Base-by-base conservation (phyloP, 1,284 basidiomycete species). In the Grifola frondosa region DNA sequence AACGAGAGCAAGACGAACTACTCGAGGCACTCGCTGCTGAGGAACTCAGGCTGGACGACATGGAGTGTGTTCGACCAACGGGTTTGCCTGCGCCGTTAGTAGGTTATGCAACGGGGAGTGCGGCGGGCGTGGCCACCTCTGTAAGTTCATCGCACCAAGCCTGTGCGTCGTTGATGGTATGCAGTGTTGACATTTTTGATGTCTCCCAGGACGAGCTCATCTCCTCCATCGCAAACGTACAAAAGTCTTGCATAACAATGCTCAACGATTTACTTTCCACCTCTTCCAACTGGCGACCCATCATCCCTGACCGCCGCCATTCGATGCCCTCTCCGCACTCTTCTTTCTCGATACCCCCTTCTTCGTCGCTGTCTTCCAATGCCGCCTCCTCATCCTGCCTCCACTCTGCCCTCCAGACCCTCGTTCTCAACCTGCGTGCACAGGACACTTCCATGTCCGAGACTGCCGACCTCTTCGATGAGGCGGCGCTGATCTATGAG, bases 221-320 rank as follows among this genome's bases (percentile, higher is more conserved):
- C 51, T 79, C 83, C 4, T 88, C 84, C 16, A 81, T 90, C 49
- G 67, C 73, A 10, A 71, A 77, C 44, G 83, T 90, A 22, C 82
- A 88, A 54, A 76, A 74, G 48, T 85, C 84, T 13, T 88, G 84
- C 60, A 56, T 89, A 17, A 81, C 80, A 70, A 84, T 84, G 1
- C 67, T 90, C 33, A 80, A 81, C 56, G 81, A 80, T 59, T 70
- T 90, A n/a, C 74, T 90, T 20, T 80, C 78, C 28, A 68, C 66
- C 5, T 66, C 75, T 8, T 60, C 65, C 5, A 60, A 67, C 41
- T 84, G 80, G 80, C 69, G 66, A 44, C 70, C 78, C 16, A 81
- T 83, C 47, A 66, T 84, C 13, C 78, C 81, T 46, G 75, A 80
- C 59, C 75, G 81, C 23, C 70, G 81, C 37, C 81, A 83, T 60